Evolutionary conservation across 208 protist species (phyloP), one percentile per base, ranked within the genome.

Genomic region (Trypanosoma rangeli): DNA sequence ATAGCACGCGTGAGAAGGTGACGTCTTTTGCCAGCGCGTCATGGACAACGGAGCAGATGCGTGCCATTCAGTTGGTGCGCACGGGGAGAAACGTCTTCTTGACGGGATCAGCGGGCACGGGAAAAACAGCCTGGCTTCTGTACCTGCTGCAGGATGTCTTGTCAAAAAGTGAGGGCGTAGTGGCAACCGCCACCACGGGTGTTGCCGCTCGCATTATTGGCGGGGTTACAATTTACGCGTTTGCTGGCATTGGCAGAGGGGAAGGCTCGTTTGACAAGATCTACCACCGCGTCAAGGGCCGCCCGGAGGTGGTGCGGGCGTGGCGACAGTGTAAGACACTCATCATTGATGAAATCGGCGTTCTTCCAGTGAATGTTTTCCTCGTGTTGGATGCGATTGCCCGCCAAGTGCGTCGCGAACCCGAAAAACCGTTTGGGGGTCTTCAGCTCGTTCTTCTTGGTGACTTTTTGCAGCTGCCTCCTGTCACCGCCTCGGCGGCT

Each of bases 91-190:
- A 85, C 70, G 74, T 95, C 12, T 92, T 97, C 64, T 37, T 94
- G 18, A 94, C 82, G 20, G 92, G 92, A 12, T 71, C 78, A 18
- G 87, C 87, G 3, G 92, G 92, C 5, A 94, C 92, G 1, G 92
- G 92, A 22, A 97, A 97, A 74, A 87, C 87, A 39, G 74, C 76
- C 58, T 92, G 84, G 84, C 71, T 94, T 29, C 65, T 66, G 24
- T 68, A 85, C 56, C 39, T 94, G 5, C n/a, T 92, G 13, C 33
- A 68, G 7, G 50, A 80, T 46, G 73, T 89, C n/a, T 71, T 86
- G 24, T 70, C 65, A 13, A 60, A 26, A 9, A 48, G 29, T 24
- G 42, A 67, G 22, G 55, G 39, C 1, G 74, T 56, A 26, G 68
- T 73, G 10, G 64, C 69, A 12, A 84, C 83, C 8, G 83, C 83